A percentile compares a stretch with the other conserved stretches of the same genome.
These are phyloP conservation scores for Hypocreales sp. DNA, from an alignment of 2,329 filamentous ascomycete genomes.

Conservation along the genomic window DNA sequence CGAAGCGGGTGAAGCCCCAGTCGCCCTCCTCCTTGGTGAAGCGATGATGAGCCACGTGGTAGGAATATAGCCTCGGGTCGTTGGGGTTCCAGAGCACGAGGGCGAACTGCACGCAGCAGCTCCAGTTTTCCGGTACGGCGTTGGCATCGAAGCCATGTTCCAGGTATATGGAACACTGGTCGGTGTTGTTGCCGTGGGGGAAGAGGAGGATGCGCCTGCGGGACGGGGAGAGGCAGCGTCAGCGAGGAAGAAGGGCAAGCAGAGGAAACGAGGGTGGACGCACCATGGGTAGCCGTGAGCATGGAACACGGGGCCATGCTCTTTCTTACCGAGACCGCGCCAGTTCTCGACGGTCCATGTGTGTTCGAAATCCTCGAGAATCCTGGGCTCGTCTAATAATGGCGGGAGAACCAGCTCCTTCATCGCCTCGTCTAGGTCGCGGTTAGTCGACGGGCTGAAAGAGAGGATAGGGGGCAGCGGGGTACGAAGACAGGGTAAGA, in stretches of 20 bases:
- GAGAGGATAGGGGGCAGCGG: no score
- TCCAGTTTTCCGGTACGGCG: slow-evolving; percentile 80
- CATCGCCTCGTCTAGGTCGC: slow-evolving; percentile 61
- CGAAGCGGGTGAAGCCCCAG: slow-evolving; percentile 97
- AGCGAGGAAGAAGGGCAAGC: background rate
- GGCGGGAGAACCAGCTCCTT: slow-evolving; percentile 63
- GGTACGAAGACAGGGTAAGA: slow-evolving; percentile 2
- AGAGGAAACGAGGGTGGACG: no score
- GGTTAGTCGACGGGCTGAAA: slow-evolving; percentile 1
- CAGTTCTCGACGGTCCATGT: slow-evolving; percentile 86
- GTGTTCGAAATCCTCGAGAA: slow-evolving; percentile 56
- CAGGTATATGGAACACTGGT: slow-evolving; percentile 87
- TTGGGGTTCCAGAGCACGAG: slow-evolving; percentile 89
- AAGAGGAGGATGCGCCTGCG: slow-evolving; percentile 79
- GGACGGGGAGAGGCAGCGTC: background rate
- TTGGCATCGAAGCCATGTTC: slow-evolving; percentile 77
- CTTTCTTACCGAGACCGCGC: slow-evolving; percentile 59
- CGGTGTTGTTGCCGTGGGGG: slow-evolving; percentile 85
- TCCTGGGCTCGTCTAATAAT: slow-evolving; percentile 60
- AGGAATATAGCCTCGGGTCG: slow-evolving; percentile 70
- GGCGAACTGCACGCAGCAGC: slow-evolving; percentile 89
- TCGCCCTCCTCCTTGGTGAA: slow-evolving; percentile 95
- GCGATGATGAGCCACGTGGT: slow-evolving; percentile 80
- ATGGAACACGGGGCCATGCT: slow-evolving; percentile 78
- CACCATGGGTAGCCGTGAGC: slow-evolving; percentile 81